Conservation (phyloP, 2,329 filamentous ascomycete genomes). For the Fusarium irregulare region DNA sequence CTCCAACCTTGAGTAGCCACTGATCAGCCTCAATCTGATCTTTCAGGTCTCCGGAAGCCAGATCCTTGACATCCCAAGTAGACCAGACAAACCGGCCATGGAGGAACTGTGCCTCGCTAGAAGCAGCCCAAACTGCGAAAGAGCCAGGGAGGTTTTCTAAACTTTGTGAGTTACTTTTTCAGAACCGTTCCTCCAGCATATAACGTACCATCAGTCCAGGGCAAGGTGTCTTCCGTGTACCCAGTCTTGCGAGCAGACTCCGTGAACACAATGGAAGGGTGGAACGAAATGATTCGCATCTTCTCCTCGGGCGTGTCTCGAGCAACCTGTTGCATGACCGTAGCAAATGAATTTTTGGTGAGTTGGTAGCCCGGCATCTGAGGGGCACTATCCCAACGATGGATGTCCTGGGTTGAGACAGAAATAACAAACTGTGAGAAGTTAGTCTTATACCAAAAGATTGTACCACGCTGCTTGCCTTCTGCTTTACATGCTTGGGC, state of each 20-base stretch:
- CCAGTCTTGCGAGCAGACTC: constrained; percentile 41
- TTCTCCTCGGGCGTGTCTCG: constrained; percentile 45
- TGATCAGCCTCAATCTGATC: constrained; percentile 26
- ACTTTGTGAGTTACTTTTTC: not conserved
- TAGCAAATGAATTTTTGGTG: constrained; percentile 53
- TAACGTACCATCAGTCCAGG: constrained; percentile 35
- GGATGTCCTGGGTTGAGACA: constrained; percentile 39
- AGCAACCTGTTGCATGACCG: constrained; percentile 52
- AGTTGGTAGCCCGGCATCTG: constrained; percentile 49
- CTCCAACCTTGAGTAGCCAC: constrained; percentile 42
- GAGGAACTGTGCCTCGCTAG: constrained; percentile 58
- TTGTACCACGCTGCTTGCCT: not conserved
- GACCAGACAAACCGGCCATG: constrained; percentile 60
- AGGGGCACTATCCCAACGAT: constrained; percentile 42
- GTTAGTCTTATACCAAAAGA: not conserved
- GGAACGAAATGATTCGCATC: constrained; percentile 55
- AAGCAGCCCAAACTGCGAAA: constrained; percentile 56
- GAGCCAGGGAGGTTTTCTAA: constrained; percentile 53
- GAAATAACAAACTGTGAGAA: constrained; percentile 17
- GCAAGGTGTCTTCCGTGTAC: constrained; percentile 37
- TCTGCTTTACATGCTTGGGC: constrained; percentile 11
- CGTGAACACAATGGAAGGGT: constrained; percentile 55
- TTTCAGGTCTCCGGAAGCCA: constrained; percentile 39
- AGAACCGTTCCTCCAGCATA: rapidly evolving
- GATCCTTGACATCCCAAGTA: constrained; percentile 64